These are phyloP conservation scores for Blastocystis sp. DNA, from an alignment of 352 stramenopile species.

Conservation along the genomic window DNA sequence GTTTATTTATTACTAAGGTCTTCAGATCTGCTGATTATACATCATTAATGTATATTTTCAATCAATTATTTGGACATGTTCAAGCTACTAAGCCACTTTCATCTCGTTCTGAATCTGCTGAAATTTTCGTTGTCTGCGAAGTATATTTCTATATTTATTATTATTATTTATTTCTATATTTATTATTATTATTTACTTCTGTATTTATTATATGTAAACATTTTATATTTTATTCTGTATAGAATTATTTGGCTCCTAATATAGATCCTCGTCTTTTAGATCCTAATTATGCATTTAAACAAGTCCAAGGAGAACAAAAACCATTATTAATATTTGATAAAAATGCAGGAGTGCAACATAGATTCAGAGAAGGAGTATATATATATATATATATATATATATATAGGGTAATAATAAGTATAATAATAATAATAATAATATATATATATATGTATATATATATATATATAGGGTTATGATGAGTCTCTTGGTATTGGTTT, in stretches of 20 bases:
- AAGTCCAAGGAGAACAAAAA: no score
- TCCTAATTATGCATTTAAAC: constrained; percentile 85
- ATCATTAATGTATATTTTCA: constrained; percentile 86
- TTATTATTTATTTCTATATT: constrained; percentile 55
- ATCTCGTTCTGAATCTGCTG: constrained; percentile 85
- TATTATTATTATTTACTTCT: constrained; percentile 66
- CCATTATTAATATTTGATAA: no score
- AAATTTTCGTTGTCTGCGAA: constrained; percentile 97
- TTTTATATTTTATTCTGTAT: no score
- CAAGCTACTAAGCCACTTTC: constrained; percentile 89
- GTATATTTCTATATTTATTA: neutral
- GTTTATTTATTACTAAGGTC: constrained; percentile 49
- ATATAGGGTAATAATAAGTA: no score
- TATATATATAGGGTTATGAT: constrained; percentile 60
- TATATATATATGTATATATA: no score
- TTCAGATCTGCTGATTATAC: constrained; percentile 85
- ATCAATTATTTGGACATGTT: constrained; percentile 93
- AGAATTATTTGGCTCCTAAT: no score
- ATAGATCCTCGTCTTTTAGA: constrained; percentile 91
- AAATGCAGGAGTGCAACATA: no score
- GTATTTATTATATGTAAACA: no score
- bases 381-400: no score
- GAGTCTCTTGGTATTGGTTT: constrained; percentile 59
- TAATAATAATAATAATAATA: constrained; percentile 39
- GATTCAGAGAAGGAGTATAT: no score